Conservation (phyloP, 2,329 filamentous ascomycete species). For the Akanthomyces dipterigenus region DNA sequence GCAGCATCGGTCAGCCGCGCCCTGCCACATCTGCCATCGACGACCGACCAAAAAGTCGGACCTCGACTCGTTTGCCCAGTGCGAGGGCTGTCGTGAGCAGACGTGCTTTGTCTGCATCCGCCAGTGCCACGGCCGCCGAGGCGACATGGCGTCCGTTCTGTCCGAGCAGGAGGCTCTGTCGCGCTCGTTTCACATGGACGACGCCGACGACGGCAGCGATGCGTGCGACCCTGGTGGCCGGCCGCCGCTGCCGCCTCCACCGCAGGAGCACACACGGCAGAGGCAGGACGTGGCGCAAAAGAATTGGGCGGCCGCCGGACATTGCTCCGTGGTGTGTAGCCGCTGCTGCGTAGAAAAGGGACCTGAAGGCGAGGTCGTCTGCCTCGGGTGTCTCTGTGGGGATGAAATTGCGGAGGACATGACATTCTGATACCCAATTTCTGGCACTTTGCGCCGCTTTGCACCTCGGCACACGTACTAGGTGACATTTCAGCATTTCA, state of each 20-base stretch:
- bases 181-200: slow-evolving; percentile 44
- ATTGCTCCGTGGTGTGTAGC: slow-evolving; percentile 55
- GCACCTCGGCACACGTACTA: background rate
- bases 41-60: slow-evolving; percentile 59
- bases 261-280: slow-evolving; percentile 9
- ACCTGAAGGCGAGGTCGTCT: slow-evolving; percentile 57
- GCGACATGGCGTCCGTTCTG: slow-evolving; percentile 17
- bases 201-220: slow-evolving; percentile 31
- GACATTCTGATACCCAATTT: background rate
- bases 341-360: slow-evolving; percentile 62
- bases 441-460: background rate
- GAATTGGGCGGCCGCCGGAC: slow-evolving; percentile 35
- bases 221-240: slow-evolving; percentile 4
- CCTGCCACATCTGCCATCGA: slow-evolving; percentile 63
- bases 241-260: background rate
- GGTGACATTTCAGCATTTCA: background rate
- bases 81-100: slow-evolving; percentile 52
- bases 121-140: slow-evolving; percentile 51
- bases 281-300: slow-evolving; percentile 17
- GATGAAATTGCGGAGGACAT: slow-evolving; percentile 26
- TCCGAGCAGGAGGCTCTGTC: slow-evolving; percentile 32
- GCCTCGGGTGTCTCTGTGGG: slow-evolving; percentile 52
- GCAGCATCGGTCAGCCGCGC: slow-evolving; percentile 20
- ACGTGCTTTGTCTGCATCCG: slow-evolving; percentile 66
- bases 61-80: slow-evolving; percentile 59